Evolutionary conservation across 2,329 filamentous ascomycete species (phyloP).

Genomic region (Trematosphaeria pertusa): DNA sequence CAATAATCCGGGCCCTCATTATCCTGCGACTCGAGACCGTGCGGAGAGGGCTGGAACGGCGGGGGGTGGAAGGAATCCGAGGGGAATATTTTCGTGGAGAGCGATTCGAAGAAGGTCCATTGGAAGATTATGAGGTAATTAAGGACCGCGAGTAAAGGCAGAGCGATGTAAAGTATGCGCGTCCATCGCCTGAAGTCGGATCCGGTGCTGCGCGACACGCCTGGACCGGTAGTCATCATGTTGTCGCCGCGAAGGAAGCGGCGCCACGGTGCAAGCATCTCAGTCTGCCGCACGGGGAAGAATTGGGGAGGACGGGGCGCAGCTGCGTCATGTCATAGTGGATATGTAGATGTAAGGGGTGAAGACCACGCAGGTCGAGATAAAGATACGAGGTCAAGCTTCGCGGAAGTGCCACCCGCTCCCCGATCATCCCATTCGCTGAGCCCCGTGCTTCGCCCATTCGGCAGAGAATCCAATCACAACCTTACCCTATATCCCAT

Average conservation of each 20-base stretch:
- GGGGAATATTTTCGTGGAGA: slow-evolving; percentile 11
- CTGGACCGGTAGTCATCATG: slow-evolving; percentile 10
- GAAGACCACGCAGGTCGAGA: no score
- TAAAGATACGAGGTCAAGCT: no score
- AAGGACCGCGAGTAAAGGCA: slow-evolving; percentile 13
- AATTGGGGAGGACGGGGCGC: no score
- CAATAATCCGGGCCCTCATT: slow-evolving; percentile 19
- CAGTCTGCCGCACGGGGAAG: slow-evolving; percentile 1
- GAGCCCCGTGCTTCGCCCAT: no score
- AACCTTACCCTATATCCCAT: no score
- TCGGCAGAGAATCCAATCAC: no score
- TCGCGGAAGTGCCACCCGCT: no score
- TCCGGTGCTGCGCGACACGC: slow-evolving; percentile 5
- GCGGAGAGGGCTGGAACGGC: slow-evolving; percentile 8
- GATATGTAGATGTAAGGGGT: no score
- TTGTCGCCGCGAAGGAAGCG: slow-evolving; percentile 13
- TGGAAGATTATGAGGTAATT: slow-evolving; percentile 21
- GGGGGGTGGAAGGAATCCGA: slow-evolving; percentile 16
- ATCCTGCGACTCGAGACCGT: slow-evolving; percentile 8
- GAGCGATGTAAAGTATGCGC: slow-evolving; percentile 10
- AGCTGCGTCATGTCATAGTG: no score
- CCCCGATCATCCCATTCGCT: no score
- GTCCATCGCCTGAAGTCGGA: slow-evolving; percentile 10
- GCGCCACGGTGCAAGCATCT: slow-evolving; percentile 11
- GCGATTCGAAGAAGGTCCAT: slow-evolving; percentile 8